Percentiles rank a stretch among this genome's conserved stretches.
Evolutionary conservation across 148 eudicot genomes (phyloP).

Genomic region (Fagopyrum homotropicum): DNA sequence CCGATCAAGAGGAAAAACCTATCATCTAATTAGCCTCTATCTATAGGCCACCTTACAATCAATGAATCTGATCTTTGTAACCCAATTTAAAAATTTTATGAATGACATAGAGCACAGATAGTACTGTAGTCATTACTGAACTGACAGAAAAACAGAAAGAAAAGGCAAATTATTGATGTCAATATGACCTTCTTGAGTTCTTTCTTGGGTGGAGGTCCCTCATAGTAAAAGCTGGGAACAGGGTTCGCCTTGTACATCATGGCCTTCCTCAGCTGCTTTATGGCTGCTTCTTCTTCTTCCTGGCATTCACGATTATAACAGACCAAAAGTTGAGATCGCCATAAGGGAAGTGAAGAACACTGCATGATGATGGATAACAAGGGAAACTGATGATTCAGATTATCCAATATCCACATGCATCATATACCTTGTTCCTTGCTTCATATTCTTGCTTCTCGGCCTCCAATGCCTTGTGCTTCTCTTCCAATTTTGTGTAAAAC

Average conservation of each 20-base stretch:
- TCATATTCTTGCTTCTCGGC: conserved; percentile 65
- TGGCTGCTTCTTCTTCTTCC: conserved; percentile 83
- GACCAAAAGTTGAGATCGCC: background rate
- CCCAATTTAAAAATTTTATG: background rate
- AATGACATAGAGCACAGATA: background rate
- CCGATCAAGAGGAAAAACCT: background rate
- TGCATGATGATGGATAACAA: background rate
- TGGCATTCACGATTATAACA: conserved; percentile 13
- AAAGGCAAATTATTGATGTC: background rate
- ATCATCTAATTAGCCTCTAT: background rate
- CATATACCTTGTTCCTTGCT: conserved; percentile 79
- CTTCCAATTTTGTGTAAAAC: conserved; percentile 79
- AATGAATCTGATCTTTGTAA: background rate
- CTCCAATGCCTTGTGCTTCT: conserved; percentile 81
- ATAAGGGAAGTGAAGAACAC: background rate
- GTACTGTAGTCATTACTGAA: background rate
- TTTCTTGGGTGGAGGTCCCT: conserved; percentile 85
- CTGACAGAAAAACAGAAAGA: background rate
- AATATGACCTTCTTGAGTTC: conserved; percentile 81
- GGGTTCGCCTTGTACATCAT: conserved; percentile 81
- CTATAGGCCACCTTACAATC: no score
- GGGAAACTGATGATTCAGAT: background rate
- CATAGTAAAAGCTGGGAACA: conserved; percentile 77
- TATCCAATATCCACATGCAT: conserved; percentile 6
- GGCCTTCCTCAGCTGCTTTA: conserved; percentile 74